Percentiles rank a stretch among this genome's conserved stretches.
Conservation (phyloP, 345 rosid species). For the Punica granatum region DNA sequence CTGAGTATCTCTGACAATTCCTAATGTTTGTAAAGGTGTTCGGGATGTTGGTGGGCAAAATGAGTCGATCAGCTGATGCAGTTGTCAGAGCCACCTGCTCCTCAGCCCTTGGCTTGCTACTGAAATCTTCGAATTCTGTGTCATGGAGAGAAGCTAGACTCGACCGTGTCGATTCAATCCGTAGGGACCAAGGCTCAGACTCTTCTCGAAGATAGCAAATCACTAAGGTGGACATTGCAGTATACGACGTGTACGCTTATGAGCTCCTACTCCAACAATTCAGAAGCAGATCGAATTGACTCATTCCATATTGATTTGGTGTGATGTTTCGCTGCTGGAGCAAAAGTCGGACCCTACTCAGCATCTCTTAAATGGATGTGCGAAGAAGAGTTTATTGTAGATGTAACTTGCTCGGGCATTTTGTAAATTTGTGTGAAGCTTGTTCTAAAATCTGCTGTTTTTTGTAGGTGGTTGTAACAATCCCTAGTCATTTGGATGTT, state of each 20-base stretch:
- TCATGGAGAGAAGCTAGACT: conserved; percentile 59
- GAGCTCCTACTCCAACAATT: no score
- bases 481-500: neutral
- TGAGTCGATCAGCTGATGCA: conserved; percentile 67
- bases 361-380: neutral
- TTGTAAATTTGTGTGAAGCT: neutral
- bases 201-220: neutral
- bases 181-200: conserved; percentile 33
- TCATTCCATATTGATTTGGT: no score
- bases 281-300: no score
- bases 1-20: neutral
- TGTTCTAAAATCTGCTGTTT: neutral
- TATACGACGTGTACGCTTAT: neutral
- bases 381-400: neutral
- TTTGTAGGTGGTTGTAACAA: neutral
- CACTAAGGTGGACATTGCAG: neutral
- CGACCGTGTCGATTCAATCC: conserved; percentile 39
- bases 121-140: conserved; percentile 51
- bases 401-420: neutral
- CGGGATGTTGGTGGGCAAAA: conserved; percentile 69
- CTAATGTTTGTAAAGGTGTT: conserved; percentile 43
- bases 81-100: conserved; percentile 77
- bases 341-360: neutral
- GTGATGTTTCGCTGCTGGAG: no score
- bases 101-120: conserved; percentile 62